phyloP scores from a whole-genome alignment of 495 filamentous ascomycete genomes.

The Tuber melanosporum region DNA sequence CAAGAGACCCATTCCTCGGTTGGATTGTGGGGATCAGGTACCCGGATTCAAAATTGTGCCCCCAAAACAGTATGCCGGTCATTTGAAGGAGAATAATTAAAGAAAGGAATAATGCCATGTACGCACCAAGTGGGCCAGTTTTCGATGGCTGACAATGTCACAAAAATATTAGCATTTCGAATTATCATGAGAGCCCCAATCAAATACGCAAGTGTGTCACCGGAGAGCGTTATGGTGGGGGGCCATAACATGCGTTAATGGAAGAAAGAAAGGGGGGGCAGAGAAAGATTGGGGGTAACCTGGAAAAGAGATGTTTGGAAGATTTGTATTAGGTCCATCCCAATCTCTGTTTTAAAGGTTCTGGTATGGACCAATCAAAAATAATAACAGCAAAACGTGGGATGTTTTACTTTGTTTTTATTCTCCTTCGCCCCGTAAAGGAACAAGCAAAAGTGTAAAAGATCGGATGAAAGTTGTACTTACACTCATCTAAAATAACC shows the following conservation, averaged over 20 bases:
- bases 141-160: constrained; percentile 52
- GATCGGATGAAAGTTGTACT: constrained; percentile 38
- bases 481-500: constrained; percentile 87
- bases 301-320: background rate
- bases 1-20: background rate
- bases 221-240: background rate
- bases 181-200: background rate
- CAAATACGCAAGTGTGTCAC: background rate
- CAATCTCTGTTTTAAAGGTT: background rate
- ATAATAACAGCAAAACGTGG: background rate
- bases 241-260: background rate
- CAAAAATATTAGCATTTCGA: constrained; percentile 18
- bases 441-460: background rate
- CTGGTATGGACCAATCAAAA: background rate
- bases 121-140: constrained; percentile 63
- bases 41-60: background rate
- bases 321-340: background rate
- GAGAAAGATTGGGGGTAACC: background rate
- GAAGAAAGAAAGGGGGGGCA: background rate
- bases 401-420: background rate
- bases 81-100: constrained; percentile 6
- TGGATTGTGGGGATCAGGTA: background rate
- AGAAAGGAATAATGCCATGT: constrained; percentile 4
- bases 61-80: background rate
- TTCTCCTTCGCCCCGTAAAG: background rate